phyloP scores from a whole-genome alignment of 1,284 basidiomycete species.

The Termitomyces sp. region DNA sequence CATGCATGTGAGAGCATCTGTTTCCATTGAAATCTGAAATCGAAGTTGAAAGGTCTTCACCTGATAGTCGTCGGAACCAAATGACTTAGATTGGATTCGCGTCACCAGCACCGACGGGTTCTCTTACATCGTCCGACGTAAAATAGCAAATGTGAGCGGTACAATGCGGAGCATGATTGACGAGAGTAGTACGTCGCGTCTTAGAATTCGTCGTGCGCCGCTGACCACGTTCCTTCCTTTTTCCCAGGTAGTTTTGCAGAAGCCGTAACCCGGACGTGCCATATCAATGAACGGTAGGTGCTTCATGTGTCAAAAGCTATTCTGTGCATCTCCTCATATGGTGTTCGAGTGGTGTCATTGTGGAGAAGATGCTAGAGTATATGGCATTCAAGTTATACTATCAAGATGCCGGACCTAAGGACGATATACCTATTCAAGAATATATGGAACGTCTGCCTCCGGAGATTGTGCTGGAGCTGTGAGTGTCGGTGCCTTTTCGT shows the following conservation, averaged over 20 bases:
- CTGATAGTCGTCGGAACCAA: slow-evolving; percentile 10
- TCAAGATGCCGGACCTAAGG: slow-evolving; percentile 50
- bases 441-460: slow-evolving; percentile 74
- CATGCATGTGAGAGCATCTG: slow-evolving; percentile 12
- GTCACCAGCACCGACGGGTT: slow-evolving; percentile 58
- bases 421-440: slow-evolving; percentile 67
- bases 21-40: background rate
- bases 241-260: slow-evolving; percentile 36
- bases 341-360: slow-evolving; percentile 55
- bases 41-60: background rate
- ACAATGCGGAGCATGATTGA: slow-evolving; percentile 49
- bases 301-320: background rate
- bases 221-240: background rate
- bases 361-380: slow-evolving; percentile 81
- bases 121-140: slow-evolving; percentile 54
- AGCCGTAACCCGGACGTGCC: slow-evolving; percentile 34
- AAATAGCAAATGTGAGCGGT: slow-evolving; percentile 50
- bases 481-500: slow-evolving; percentile 27
- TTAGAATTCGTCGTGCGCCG: background rate
- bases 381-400: slow-evolving; percentile 75
- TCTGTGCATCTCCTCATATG: background rate
- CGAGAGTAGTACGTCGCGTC: slow-evolving; percentile 26
- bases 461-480: slow-evolving; percentile 82
- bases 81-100: slow-evolving; percentile 52
- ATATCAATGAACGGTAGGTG: slow-evolving; percentile 34